A percentile compares a stretch with the other conserved stretches of the same genome.
Conservation (phyloP, 192 early-diverging fungal genomes). For the Rhizophagus clarus region DNA sequence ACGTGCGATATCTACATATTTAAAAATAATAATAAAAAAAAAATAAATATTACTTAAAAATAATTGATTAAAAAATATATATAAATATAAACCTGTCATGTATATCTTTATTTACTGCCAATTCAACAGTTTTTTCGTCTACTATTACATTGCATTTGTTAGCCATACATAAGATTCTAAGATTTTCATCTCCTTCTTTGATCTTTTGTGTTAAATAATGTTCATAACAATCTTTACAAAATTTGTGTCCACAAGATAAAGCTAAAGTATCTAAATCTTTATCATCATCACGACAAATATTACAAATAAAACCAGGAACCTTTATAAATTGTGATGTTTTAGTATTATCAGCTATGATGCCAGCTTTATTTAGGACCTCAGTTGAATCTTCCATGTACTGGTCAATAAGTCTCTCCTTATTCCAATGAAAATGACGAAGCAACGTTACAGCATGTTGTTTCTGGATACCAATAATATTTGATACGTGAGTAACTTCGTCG, state of each 20-base stretch:
- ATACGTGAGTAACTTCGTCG: slow-evolving; percentile 70
- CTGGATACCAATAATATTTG: slow-evolving; percentile 68
- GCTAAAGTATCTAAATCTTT: slow-evolving; percentile 62
- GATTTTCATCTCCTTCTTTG: slow-evolving; percentile 82
- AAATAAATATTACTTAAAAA: not conserved
- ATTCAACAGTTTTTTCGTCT: slow-evolving; percentile 78
- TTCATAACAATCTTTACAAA: slow-evolving; percentile 85
- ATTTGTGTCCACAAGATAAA: slow-evolving; percentile 86
- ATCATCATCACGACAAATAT: slow-evolving; percentile 86
- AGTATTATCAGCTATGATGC: slow-evolving; percentile 63
- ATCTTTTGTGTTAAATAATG: slow-evolving; percentile 88
- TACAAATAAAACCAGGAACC: slow-evolving; percentile 71
- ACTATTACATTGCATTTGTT: slow-evolving; percentile 78
- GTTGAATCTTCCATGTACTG: slow-evolving; percentile 72
- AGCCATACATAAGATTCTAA: slow-evolving; percentile 84
- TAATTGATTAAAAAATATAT: not conserved
- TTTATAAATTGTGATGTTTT: slow-evolving; percentile 42
- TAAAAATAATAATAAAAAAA: not conserved
- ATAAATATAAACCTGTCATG: slow-evolving; percentile 57
- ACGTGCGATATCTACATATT: slow-evolving; percentile 64
- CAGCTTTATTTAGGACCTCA: slow-evolving; percentile 61
- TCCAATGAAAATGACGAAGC: slow-evolving; percentile 80
- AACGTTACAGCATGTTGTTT: slow-evolving; percentile 73
- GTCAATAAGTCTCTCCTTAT: slow-evolving; percentile 85
- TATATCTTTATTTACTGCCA: slow-evolving; percentile 59